A percentile compares a stretch with the other conserved stretches of the same genome.
Evolutionary conservation across 768 basidiomycete species (phyloP).

Genomic region (Lactarius pseudohatsudake): DNA sequence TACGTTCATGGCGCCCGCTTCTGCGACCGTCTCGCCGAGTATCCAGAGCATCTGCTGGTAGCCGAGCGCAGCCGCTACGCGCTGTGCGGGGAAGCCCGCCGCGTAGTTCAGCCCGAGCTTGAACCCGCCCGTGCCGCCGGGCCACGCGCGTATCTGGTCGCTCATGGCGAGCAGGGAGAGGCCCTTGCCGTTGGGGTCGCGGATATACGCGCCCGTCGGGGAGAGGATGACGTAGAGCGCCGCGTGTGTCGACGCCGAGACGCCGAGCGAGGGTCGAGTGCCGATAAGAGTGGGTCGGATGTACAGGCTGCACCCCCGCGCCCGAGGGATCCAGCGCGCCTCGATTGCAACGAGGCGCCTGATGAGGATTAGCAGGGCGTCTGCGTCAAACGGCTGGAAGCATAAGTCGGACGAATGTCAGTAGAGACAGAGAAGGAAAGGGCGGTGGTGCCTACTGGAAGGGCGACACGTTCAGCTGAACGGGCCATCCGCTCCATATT

Average conservation of each 20-base stretch:
- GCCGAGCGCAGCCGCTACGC: conserved; percentile 45
- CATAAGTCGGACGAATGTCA: background rate
- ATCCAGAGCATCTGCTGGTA: conserved; percentile 55
- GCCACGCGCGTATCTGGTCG: conserved; percentile 48
- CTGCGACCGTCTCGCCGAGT: conserved; percentile 38
- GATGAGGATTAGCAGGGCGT: conserved; percentile 50
- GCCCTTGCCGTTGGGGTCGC: conserved; percentile 11
- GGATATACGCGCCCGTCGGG: conserved; percentile 57
- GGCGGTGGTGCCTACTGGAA: conserved; percentile 51
- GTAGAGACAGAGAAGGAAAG: background rate
- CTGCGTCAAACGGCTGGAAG: conserved; percentile 45
- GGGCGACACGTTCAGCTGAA: conserved; percentile 67
- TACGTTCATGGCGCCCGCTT: conserved; percentile 53
- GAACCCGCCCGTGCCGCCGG: conserved; percentile 51
- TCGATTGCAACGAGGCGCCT: conserved; percentile 72
- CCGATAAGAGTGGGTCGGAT: conserved; percentile 76
- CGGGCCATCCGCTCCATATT: conserved; percentile 82
- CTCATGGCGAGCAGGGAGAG: conserved; percentile 47
- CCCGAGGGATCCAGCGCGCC: conserved; percentile 78
- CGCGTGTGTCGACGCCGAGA: conserved; percentile 75
- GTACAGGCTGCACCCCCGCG: conserved; percentile 78
- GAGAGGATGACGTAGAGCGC: conserved; percentile 83
- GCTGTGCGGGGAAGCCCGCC: conserved; percentile 42
- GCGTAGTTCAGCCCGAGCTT: conserved; percentile 46
- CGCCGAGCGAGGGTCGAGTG: conserved; percentile 52